Percentiles rank a stretch among this genome's conserved stretches.
These are phyloP conservation scores for Cladosporium sp. DNA, from an alignment of 2,329 filamentous ascomycete genomes.

Conservation along the genomic window DNA sequence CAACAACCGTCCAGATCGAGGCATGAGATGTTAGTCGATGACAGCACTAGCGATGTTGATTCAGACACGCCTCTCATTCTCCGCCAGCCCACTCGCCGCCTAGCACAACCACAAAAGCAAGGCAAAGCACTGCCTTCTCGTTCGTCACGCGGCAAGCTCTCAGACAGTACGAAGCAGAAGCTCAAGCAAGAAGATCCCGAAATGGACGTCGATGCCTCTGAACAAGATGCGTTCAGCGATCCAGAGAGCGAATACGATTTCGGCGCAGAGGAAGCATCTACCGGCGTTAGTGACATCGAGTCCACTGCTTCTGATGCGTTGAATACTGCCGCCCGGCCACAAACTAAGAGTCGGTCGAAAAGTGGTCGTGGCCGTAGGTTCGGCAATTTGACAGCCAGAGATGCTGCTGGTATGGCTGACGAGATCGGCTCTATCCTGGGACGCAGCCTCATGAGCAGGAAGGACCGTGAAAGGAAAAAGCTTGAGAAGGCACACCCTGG, in stretches of 20 bases:
- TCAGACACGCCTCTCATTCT: slow-evolving; percentile 25
- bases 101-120: neutral
- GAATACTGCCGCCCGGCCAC: neutral
- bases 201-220: neutral
- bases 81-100: neutral
- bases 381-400: slow-evolving; percentile 22
- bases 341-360: neutral
- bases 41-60: slow-evolving; percentile 36
- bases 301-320: neutral
- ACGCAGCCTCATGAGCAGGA: slow-evolving; percentile 20
- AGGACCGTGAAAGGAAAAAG: slow-evolving; percentile 55
- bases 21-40: slow-evolving; percentile 27
- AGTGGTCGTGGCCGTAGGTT: slow-evolving; percentile 18
- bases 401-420: slow-evolving; percentile 15
- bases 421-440: slow-evolving; percentile 21
- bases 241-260: slow-evolving; percentile 5
- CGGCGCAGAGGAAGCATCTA: neutral
- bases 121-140: neutral
- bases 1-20: slow-evolving; percentile 27
- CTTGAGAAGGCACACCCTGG: slow-evolving; percentile 74
- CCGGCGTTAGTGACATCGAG: slow-evolving; percentile 5
- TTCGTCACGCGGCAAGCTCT: neutral
- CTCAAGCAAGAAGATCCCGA: neutral
- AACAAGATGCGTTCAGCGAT: neutral
- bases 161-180: neutral